Base-by-base conservation (phyloP, 805 yeast genomes). In the Kazachstania kunashirensis region DNA sequence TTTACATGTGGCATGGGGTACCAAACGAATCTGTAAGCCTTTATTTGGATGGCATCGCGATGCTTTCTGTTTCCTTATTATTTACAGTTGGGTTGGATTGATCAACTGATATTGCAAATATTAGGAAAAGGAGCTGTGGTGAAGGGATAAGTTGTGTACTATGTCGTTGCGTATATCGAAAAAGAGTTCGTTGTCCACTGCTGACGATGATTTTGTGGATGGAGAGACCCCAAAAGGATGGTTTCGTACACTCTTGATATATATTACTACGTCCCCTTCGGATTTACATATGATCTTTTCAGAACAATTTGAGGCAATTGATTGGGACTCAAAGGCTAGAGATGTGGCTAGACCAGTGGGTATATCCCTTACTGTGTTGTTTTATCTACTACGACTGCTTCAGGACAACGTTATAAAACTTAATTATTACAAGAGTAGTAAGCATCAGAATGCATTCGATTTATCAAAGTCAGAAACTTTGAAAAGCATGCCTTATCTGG, bases 401-500 rank as follows among this genome's bases (percentile, higher is more conserved):
- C 61, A 58, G 36, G 57, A 55, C 31, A 51, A 46, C 33, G 13
- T 57, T 12, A 50, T 58, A 9, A 48, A 37, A 17, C 59, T 61
- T 2, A 53, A 48, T 32, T 42, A 45, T 18, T 34, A 40, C 24
- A 46, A 47, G 20, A 34, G 50, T 7, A 39, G 46, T 15, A 41
- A 34, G 10, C 34, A 38, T 6, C 33, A 37, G 10, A 55, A 50
- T 29, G 46, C 50, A 10, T 58, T 58, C 44, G 59, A 57, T 40
- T 39, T 58, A 15, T 46, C 56, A 1, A 50, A 49, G 38, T 57
- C 62, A 2, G 19, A 34, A 8, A 49, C 43, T 3, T 40, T 58
- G 24, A 40, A 29, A 20, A 33, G 48, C 19, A 46, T 48, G 36
- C 49, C 44, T 2, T 47, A 41, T 17, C 39, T 51, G 16, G 36